These are phyloP conservation scores for Lipomyces orientalis DNA, from an alignment of 805 yeast genomes.

Conservation along the genomic window DNA sequence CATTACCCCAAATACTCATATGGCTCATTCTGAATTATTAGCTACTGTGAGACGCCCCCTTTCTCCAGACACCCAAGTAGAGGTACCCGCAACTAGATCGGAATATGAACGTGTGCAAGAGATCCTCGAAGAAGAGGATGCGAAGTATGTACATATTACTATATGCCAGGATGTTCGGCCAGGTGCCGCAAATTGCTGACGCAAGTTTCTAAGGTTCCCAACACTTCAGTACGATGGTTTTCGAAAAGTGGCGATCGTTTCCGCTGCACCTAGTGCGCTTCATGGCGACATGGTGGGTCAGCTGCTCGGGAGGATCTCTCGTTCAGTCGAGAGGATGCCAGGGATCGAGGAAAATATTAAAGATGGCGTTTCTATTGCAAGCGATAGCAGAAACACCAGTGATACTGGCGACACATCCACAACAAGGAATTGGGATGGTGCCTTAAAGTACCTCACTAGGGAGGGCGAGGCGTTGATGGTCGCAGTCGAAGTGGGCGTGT, in stretches of 20 bases:
- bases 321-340: neutral
- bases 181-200: neutral
- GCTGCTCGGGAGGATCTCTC: neutral
- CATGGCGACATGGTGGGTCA: conserved; percentile 1
- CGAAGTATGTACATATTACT: neutral
- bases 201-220: neutral
- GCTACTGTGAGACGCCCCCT: neutral
- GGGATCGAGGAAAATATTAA: neutral
- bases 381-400: neutral
- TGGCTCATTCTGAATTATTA: neutral
- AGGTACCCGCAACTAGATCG: neutral
- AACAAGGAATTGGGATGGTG: neutral
- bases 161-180: neutral
- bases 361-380: neutral
- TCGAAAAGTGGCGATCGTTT: neutral
- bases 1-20: neutral
- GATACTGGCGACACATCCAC: neutral
- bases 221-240: conserved; percentile 3
- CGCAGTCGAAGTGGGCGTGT: neutral
- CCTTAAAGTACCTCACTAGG: neutral
- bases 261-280: conserved; percentile 4
- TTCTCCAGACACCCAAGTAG: conserved; percentile 2
- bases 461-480: neutral
- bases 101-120: conserved; percentile 1
- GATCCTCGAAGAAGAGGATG: conserved; percentile 5